phyloP scores from a whole-genome alignment of 2,329 filamentous ascomycete genomes.

The Pseudomassariella vexata region DNA sequence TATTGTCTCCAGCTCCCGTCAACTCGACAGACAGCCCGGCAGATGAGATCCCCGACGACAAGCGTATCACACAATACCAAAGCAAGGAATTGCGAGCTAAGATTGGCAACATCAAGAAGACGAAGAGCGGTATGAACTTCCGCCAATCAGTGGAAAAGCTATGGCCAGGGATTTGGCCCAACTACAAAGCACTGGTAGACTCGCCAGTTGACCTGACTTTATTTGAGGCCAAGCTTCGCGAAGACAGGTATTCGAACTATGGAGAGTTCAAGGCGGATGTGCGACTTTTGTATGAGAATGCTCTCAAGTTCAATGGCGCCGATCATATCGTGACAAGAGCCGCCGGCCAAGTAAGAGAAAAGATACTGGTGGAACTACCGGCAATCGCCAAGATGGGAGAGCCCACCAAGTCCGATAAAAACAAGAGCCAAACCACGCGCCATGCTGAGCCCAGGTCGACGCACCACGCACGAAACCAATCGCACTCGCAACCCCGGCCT shows the following conservation, averaged over 20 bases:
- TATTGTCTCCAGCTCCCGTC: slow-evolving; percentile 10
- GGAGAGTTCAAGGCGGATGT: slow-evolving; percentile 71
- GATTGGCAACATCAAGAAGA: slow-evolving; percentile 76
- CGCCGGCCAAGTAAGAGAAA: slow-evolving; percentile 50
- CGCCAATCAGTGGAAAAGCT: slow-evolving; percentile 70
- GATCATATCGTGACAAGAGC: slow-evolving; percentile 65
- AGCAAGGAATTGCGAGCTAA: slow-evolving; percentile 43
- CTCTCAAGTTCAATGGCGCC: slow-evolving; percentile 74
- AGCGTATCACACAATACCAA: slow-evolving; percentile 36
- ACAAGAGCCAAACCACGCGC: slow-evolving; percentile 39
- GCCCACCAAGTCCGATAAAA: slow-evolving; percentile 55
- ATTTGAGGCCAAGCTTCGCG: slow-evolving; percentile 75
- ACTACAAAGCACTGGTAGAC: slow-evolving; percentile 62
- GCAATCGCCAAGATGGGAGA: slow-evolving; percentile 42
- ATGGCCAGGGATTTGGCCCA: slow-evolving; percentile 69
- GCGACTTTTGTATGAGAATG: slow-evolving; percentile 72
- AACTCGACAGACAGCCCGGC: slow-evolving; percentile 20
- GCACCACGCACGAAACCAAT: slow-evolving; percentile 23
- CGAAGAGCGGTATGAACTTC: slow-evolving; percentile 73
- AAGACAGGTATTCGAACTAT: slow-evolving; percentile 62
- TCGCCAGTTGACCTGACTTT: slow-evolving; percentile 79
- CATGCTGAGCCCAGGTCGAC: slow-evolving; percentile 38
- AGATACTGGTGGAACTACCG: slow-evolving; percentile 40
- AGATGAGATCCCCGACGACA: slow-evolving; percentile 31
- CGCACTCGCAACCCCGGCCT: slow-evolving; percentile 9